phyloP scores from a whole-genome alignment of 202 grass and related monocot species.

The Schoenoplectus triqueter region DNA sequence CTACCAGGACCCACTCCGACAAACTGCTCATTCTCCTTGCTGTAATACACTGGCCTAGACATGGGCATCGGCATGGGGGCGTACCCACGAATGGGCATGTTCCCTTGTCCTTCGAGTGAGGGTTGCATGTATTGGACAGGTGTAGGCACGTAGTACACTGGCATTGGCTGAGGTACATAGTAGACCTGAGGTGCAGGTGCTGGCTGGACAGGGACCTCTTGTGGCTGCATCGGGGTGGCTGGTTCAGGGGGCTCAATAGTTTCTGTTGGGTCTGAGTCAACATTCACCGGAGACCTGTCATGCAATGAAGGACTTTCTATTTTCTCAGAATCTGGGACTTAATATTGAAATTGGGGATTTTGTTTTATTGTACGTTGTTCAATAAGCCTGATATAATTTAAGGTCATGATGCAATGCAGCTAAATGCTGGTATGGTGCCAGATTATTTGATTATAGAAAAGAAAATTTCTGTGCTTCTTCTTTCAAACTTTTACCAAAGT shows the following conservation, averaged over 20 bases:
- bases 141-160: conserved; percentile 55
- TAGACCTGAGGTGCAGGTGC: conserved; percentile 48
- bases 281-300: conserved; percentile 42
- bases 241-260: conserved; percentile 36
- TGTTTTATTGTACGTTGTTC: conserved; percentile 8
- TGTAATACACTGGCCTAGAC: conserved; percentile 11
- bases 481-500: conserved; percentile 13
- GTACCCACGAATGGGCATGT: conserved; percentile 22
- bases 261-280: conserved; percentile 43
- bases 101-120: conserved; percentile 33
- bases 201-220: conserved; percentile 40
- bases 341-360: background rate
- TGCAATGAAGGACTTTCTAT: conserved; percentile 31
- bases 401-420: background rate
- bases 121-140: conserved; percentile 41
- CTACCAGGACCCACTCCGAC: conserved; percentile 15
- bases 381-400: background rate
- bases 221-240: background rate
- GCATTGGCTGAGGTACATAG: conserved; percentile 54
- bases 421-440: background rate
- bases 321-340: conserved; percentile 5
- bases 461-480: background rate
- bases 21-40: conserved; percentile 31
- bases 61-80: conserved; percentile 1
- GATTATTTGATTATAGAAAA: background rate